These are phyloP conservation scores for Suillus ampliporus DNA, from an alignment of 768 basidiomycete genomes.

Conservation along the genomic window DNA sequence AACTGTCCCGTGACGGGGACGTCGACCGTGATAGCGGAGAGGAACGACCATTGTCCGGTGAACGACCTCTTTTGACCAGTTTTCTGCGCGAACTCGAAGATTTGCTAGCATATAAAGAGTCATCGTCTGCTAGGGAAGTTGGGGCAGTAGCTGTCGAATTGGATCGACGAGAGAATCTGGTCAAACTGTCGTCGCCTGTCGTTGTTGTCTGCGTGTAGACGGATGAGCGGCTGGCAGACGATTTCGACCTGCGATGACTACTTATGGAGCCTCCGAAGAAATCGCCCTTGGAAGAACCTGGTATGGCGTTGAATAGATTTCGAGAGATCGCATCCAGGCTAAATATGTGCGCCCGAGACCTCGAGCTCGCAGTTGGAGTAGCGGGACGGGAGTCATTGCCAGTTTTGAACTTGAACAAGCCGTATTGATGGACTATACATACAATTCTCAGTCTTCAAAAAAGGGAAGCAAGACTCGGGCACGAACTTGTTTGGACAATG, in stretches of 20 bases:
- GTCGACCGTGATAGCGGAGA: constrained; percentile 41
- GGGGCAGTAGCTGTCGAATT: constrained; percentile 68
- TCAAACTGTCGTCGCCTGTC: constrained; percentile 68
- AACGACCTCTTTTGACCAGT: constrained; percentile 53
- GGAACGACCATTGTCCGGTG: constrained; percentile 44
- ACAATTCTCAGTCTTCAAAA: constrained; percentile 5
- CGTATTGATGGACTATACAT: constrained; percentile 79
- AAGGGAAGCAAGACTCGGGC: background rate
- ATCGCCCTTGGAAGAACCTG: constrained; percentile 73
- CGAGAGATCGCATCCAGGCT: constrained; percentile 89
- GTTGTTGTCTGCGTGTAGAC: constrained; percentile 72
- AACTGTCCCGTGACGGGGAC: constrained; percentile 48
- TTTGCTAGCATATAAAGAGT: constrained; percentile 51
- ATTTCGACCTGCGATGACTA: constrained; percentile 71
- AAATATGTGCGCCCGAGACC: constrained; percentile 80
- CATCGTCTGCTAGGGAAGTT: constrained; percentile 72
- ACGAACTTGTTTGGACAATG: constrained; percentile 83
- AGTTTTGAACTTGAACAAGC: constrained; percentile 87
- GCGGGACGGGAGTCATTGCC: constrained; percentile 78
- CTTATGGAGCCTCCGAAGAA: constrained; percentile 77
- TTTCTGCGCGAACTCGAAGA: constrained; percentile 52
- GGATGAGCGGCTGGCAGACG: constrained; percentile 74
- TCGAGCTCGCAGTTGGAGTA: constrained; percentile 82
- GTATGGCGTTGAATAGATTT: constrained; percentile 79
- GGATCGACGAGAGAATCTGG: constrained; percentile 75